phyloP scores from a whole-genome alignment of 257 asterid species.

The Plantago ovata region DNA sequence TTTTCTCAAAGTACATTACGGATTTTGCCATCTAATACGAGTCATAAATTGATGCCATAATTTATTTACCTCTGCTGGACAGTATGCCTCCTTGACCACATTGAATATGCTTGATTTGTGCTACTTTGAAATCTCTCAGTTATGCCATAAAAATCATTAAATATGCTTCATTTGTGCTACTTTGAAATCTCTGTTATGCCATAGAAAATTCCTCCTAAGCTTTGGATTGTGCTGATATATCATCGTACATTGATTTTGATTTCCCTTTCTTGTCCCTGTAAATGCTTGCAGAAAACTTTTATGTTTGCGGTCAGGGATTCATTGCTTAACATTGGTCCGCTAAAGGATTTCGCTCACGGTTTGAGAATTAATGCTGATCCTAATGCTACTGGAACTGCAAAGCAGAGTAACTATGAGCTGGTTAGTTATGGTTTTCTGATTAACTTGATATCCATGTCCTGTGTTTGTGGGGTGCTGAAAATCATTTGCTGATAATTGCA shows the following conservation, averaged over 20 bases:
- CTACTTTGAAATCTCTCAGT: too few species aligned
- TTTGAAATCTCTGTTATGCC: too few species aligned
- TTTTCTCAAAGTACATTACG: too few species aligned
- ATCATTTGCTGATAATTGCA: slow-evolving; percentile 13
- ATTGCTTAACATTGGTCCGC: slow-evolving; percentile 84
- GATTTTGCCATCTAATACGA: too few species aligned
- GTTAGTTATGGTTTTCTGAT: slow-evolving; percentile 43
- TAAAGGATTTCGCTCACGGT: slow-evolving; percentile 89
- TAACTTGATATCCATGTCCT: slow-evolving; percentile 12
- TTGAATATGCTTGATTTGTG: too few species aligned
- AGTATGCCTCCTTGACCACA: too few species aligned
- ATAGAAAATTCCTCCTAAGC: too few species aligned
- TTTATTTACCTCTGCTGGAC: too few species aligned
- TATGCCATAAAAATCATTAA: too few species aligned
- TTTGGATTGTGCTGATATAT: too few species aligned
- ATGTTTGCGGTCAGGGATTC: slow-evolving; percentile 92
- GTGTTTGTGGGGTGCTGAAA: slow-evolving; percentile 12
- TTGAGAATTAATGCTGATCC: slow-evolving; percentile 83
- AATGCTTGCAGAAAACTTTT: slow-evolving; percentile 69
- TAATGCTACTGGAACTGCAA: slow-evolving; percentile 75
- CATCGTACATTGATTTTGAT: not conserved
- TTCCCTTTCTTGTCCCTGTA: slow-evolving; percentile 4
- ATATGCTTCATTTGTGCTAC: too few species aligned
- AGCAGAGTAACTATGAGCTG: slow-evolving; percentile 94
- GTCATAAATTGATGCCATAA: too few species aligned